Conservation (phyloP, 1,139 yeast genomes). For the Kodamaea ohmeri region DNA sequence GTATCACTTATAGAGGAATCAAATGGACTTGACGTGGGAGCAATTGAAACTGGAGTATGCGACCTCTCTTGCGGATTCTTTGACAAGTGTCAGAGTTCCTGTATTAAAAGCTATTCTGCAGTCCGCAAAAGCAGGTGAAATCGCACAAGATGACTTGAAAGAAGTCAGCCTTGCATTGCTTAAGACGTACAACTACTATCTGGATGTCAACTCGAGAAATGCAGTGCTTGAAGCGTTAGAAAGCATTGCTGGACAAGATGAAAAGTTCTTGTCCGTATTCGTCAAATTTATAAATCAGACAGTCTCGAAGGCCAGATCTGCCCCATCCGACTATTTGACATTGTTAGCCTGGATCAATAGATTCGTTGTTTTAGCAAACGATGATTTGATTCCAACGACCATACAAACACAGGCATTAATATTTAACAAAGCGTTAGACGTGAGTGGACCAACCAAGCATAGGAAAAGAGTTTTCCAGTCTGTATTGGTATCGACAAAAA, state of each 20-base stretch:
- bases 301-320: conserved; percentile 34
- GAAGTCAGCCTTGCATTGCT: conserved; percentile 30
- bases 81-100: conserved; percentile 34
- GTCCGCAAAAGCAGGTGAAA: conserved; percentile 16
- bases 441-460: conserved; percentile 28
- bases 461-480: conserved; percentile 48
- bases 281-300: conserved; percentile 36
- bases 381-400: conserved; percentile 15
- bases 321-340: conserved; percentile 54
- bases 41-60: conserved; percentile 24
- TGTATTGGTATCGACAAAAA: conserved; percentile 37
- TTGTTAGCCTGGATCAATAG: conserved; percentile 55
- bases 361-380: conserved; percentile 22
- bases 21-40: conserved; percentile 20
- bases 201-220: conserved; percentile 47
- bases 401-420: conserved; percentile 24
- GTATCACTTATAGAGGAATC: not conserved
- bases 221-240: conserved; percentile 38
- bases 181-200: conserved; percentile 49
- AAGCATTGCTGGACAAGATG: conserved; percentile 30
- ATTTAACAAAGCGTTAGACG: conserved; percentile 20
- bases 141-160: conserved; percentile 22
- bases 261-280: conserved; percentile 31
- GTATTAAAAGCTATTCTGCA: conserved; percentile 21
- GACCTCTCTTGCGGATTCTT: conserved; percentile 31